Conservation (phyloP, 257 asterid species). For the Orobanche coerulescens region DNA sequence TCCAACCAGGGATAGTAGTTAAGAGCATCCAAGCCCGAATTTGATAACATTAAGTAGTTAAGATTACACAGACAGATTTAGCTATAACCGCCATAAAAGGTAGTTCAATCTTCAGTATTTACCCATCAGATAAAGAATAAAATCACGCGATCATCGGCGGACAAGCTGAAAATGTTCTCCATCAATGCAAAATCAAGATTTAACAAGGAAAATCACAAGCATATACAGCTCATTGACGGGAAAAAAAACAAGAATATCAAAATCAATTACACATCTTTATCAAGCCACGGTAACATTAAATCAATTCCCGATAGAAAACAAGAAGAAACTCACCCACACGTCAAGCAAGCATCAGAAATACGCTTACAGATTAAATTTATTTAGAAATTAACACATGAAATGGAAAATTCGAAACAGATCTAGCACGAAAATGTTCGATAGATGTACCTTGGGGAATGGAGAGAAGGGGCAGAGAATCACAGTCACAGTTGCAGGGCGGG, state of each 20-base stretch:
- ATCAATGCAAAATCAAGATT: slow-evolving; percentile 1
- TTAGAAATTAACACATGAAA: slow-evolving; percentile 14
- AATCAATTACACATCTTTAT: slow-evolving; percentile 10
- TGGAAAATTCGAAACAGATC: slow-evolving; percentile 30
- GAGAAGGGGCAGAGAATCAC: slow-evolving; percentile 60
- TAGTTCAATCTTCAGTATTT: background rate
- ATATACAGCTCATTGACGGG: background rate
- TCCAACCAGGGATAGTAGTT: background rate
- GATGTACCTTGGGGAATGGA: slow-evolving; percentile 54
- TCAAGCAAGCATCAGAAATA: slow-evolving; percentile 1
- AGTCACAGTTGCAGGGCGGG: slow-evolving; percentile 72
- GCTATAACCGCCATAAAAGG: background rate
- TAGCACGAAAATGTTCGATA: background rate
- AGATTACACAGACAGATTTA: background rate
- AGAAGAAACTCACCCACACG: background rate
- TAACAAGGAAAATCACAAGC: background rate
- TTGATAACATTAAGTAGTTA: background rate
- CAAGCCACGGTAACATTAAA: background rate
- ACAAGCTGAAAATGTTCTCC: background rate
- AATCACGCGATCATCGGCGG: background rate
- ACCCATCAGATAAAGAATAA: background rate
- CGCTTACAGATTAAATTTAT: background rate
- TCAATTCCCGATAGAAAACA: slow-evolving; percentile 2
- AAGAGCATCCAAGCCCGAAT: slow-evolving; percentile 4
- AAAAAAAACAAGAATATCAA: slow-evolving; percentile 16